These are phyloP conservation scores for Eremothecium sinecaudum DNA, from an alignment of 1,139 yeast genomes.

Conservation along the genomic window DNA sequence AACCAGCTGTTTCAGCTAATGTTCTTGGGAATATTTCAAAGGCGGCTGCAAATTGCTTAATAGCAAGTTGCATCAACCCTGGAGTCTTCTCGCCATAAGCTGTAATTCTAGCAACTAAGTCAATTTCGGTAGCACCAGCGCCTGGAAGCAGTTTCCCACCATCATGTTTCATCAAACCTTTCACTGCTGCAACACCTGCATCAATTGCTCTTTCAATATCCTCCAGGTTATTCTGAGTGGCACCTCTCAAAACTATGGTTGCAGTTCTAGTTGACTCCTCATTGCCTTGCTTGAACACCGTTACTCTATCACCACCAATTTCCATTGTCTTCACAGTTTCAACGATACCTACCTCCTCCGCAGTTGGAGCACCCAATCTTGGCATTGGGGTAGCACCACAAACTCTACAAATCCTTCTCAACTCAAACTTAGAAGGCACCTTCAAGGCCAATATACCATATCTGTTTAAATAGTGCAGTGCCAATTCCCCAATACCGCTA, in stretches of 20 bases:
- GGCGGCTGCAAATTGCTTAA: conserved; percentile 87
- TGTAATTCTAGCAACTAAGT: conserved; percentile 68
- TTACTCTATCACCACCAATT: conserved; percentile 96
- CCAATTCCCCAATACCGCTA: conserved; percentile 83
- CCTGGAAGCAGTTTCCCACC: conserved; percentile 72
- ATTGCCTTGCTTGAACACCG: conserved; percentile 77
- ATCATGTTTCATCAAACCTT: conserved; percentile 73
- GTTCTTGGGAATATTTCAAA: conserved; percentile 91
- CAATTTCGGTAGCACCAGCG: conserved; percentile 95
- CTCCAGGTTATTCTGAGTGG: conserved; percentile 89
- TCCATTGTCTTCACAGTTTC: conserved; percentile 87
- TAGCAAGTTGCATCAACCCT: conserved; percentile 85
- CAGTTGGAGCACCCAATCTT: conserved; percentile 89
- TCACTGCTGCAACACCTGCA: conserved; percentile 89
- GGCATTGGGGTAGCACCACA: conserved; percentile 97
- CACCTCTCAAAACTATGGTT: conserved; percentile 89
- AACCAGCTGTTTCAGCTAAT: conserved; percentile 88
- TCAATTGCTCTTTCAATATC: conserved; percentile 96
- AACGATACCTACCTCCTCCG: conserved; percentile 84
- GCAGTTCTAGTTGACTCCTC: conserved; percentile 64
- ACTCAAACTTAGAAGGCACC: conserved; percentile 88
- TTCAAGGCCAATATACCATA: conserved; percentile 75
- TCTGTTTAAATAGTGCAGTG: conserved; percentile 85
- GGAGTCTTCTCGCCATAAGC: conserved; percentile 89
- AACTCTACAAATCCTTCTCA: conserved; percentile 88